These are phyloP conservation scores for Nakazawaea peltata DNA, from an alignment of 805 yeast species.

Conservation along the genomic window DNA sequence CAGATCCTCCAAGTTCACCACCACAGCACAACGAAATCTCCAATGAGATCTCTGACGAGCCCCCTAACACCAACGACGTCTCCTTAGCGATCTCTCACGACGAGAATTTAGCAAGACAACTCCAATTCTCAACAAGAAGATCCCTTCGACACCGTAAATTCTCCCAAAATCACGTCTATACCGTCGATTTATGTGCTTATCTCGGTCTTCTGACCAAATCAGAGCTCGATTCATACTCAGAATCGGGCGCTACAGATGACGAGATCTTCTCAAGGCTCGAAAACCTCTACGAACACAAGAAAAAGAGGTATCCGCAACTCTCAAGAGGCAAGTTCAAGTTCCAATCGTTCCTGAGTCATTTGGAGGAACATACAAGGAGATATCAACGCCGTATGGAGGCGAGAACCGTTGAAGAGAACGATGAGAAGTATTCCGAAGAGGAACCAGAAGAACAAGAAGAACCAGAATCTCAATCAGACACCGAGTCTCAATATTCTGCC, in stretches of 20 bases:
- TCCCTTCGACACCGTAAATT: slow-evolving; percentile 22
- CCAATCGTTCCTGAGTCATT: slow-evolving; percentile 14
- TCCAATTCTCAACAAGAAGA: too few relatives aligned
- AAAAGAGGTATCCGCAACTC: slow-evolving; percentile 17
- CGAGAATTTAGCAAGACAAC: too few relatives aligned
- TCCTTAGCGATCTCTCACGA: too few relatives aligned
- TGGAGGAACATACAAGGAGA: slow-evolving; percentile 11
- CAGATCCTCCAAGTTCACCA: too few relatives aligned
- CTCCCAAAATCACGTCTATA: slow-evolving; percentile 26
- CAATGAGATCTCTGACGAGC: too few relatives aligned
- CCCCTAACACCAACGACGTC: too few relatives aligned
- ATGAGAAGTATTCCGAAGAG: slow-evolving; percentile 11
- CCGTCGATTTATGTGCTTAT: slow-evolving; percentile 24
- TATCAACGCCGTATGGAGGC: slow-evolving; percentile 12
- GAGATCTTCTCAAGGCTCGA: slow-evolving; percentile 21
- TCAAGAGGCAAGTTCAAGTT: slow-evolving; percentile 20
- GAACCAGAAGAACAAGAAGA: slow-evolving; percentile 9
- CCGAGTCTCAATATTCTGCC: neutral
- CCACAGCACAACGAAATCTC: too few relatives aligned
- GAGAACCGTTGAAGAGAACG: slow-evolving; percentile 5
- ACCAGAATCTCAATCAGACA: neutral
- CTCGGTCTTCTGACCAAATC: slow-evolving; percentile 22
- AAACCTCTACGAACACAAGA: slow-evolving; percentile 14
- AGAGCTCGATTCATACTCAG: slow-evolving; percentile 20
- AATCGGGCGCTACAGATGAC: slow-evolving; percentile 19